Conservation (phyloP, 345 rosid genomes). For the Populus alba region DNA sequence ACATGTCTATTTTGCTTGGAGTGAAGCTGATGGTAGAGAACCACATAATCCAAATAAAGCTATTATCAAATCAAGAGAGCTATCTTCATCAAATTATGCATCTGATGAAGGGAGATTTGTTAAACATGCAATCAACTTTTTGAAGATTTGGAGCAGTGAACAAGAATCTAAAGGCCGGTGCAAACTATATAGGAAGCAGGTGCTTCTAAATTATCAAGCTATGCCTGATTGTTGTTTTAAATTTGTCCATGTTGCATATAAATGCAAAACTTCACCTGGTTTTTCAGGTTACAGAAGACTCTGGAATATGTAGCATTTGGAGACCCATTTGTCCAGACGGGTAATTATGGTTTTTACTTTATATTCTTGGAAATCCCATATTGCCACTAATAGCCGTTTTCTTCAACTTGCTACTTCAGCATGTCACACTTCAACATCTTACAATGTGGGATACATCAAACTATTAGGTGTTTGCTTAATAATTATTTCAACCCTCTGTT, state of each 20-base stretch:
- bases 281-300: constrained; percentile 61
- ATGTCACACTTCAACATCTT: no score
- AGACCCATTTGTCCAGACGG: constrained; percentile 85
- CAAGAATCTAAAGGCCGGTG: constrained; percentile 67
- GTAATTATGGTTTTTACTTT: constrained; percentile 37
- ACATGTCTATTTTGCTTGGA: constrained; percentile 69
- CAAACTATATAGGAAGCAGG: constrained; percentile 78
- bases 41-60: constrained; percentile 38
- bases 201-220: constrained; percentile 22
- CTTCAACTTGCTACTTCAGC: no score
- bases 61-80: constrained; percentile 56
- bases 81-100: constrained; percentile 52
- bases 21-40: constrained; percentile 54
- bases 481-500: no score
- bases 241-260: not conserved
- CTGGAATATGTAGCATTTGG: constrained; percentile 78
- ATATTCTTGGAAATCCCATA: not conserved
- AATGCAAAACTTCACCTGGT: not conserved
- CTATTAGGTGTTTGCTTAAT: no score
- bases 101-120: constrained; percentile 60
- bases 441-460: no score
- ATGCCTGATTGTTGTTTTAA: not conserved
- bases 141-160: constrained; percentile 90
- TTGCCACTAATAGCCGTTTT: not conserved
- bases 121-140: constrained; percentile 68